Percentiles rank a stretch among this genome's conserved stretches.
These are phyloP conservation scores for Microbotryum intermedium DNA, from an alignment of 1,284 basidiomycete genomes.

Conservation along the genomic window DNA sequence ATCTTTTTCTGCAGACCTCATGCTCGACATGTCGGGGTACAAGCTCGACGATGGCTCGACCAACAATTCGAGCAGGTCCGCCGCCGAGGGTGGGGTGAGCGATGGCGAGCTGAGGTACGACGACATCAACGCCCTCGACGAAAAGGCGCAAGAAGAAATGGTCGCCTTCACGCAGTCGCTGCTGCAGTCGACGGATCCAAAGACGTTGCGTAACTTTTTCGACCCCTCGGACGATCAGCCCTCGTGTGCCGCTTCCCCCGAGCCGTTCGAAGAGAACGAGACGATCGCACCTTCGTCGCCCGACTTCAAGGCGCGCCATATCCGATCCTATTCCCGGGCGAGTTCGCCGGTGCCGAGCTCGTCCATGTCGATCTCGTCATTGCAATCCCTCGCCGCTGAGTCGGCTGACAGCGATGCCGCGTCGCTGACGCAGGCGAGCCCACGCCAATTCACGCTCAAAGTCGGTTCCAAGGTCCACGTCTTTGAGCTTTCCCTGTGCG, in stretches of 20 bases:
- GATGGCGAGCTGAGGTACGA: constrained; percentile 13
- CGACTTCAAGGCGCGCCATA: not conserved
- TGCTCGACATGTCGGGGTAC: constrained; percentile 45
- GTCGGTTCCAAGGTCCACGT: constrained; percentile 41
- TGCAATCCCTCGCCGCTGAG: constrained; percentile 22
- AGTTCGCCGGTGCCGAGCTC: not conserved
- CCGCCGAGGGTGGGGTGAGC: constrained; percentile 1
- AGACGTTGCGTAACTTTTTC: constrained; percentile 26
- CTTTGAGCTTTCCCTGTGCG: constrained; percentile 46
- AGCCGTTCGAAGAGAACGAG: constrained; percentile 10
- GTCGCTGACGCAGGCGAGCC: not conserved
- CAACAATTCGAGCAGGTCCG: constrained; percentile 14
- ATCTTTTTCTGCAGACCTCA: constrained; percentile 43
- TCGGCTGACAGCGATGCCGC: not conserved
- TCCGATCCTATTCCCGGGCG: not conserved
- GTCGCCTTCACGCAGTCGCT: constrained; percentile 32
- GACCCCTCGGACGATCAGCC: constrained; percentile 11
- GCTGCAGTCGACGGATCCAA: constrained; percentile 36
- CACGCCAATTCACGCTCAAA: constrained; percentile 42
- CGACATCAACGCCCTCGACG: not conserved
- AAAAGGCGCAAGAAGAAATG: constrained; percentile 28
- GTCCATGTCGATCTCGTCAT: constrained; percentile 11
- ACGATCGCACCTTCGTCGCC: not conserved
- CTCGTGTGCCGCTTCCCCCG: constrained; percentile 4
- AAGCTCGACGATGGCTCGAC: constrained; percentile 33